Percentiles rank a stretch among this genome's conserved stretches.
Evolutionary conservation across 768 basidiomycete genomes (phyloP).

Genomic region (Melanogaster broomeanus): DNA sequence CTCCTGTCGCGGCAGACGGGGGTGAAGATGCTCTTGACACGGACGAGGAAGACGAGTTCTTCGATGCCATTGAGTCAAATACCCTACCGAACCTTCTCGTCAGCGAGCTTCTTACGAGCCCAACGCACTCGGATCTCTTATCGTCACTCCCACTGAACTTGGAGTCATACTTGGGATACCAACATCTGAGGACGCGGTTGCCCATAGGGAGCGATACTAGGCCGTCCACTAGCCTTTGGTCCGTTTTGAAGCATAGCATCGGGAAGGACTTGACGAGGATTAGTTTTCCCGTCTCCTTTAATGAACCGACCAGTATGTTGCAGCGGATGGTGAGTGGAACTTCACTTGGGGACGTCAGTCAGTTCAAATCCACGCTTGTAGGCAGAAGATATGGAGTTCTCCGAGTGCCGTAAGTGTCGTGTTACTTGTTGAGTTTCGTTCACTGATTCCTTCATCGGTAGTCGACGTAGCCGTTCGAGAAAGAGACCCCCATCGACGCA

Average conservation of each 20-base stretch:
- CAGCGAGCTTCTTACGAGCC: constrained; percentile 59
- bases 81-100: constrained; percentile 76
- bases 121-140: constrained; percentile 34
- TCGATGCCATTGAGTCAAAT: constrained; percentile 91
- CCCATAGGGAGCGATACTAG: constrained; percentile 72
- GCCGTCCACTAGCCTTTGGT: constrained; percentile 91
- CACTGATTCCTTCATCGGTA: constrained; percentile 28
- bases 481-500: constrained; percentile 72
- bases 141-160: constrained; percentile 38
- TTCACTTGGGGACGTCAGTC: background rate
- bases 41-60: constrained; percentile 94
- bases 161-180: constrained; percentile 68
- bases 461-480: constrained; percentile 86
- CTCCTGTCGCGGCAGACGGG: constrained; percentile 23
- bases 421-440: constrained; percentile 2
- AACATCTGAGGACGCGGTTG: constrained; percentile 57
- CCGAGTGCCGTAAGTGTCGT: constrained; percentile 71
- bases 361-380: constrained; percentile 13
- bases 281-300: constrained; percentile 91
- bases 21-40: constrained; percentile 47
- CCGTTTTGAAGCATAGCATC: constrained; percentile 91
- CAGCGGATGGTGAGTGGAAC: constrained; percentile 75
- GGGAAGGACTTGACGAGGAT: constrained; percentile 98
- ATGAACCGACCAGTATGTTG: constrained; percentile 94
- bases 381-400: constrained; percentile 98